phyloP scores from a whole-genome alignment of 179 eudicot genomes.

The Drosera spatulata region DNA sequence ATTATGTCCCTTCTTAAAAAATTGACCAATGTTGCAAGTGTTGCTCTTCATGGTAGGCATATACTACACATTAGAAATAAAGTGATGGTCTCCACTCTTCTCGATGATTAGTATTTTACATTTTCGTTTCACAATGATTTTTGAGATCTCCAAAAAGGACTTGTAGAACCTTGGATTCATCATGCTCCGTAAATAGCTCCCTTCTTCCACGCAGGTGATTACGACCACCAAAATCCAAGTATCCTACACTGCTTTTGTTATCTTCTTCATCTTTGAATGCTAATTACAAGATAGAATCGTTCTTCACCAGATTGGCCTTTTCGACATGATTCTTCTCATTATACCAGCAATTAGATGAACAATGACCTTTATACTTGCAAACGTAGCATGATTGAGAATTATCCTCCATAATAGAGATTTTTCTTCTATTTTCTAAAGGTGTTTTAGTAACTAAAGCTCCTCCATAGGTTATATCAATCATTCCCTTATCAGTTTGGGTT shows the following conservation, averaged over 20 bases:
- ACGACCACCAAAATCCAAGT: conserved; percentile 1
- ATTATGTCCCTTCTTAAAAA: neutral
- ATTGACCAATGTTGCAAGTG: neutral
- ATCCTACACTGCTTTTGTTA: neutral
- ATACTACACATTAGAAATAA: neutral
- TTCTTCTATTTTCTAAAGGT: too few relatives aligned
- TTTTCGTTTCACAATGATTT: neutral
- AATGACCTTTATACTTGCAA: conserved; percentile 1
- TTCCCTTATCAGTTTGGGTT: too few relatives aligned
- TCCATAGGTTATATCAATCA: too few relatives aligned
- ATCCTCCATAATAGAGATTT: too few relatives aligned
- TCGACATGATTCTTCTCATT: neutral
- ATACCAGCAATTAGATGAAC: neutral
- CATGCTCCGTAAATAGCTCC: neutral
- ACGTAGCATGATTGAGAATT: neutral
- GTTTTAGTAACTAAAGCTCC: too few relatives aligned
- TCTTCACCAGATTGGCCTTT: neutral
- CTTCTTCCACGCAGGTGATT: conserved; percentile 2
- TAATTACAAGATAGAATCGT: neutral
- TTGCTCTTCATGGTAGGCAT: neutral
- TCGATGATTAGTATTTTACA: neutral
- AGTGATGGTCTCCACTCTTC: neutral
- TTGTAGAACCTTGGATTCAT: neutral
- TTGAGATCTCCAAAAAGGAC: conserved; percentile 1
- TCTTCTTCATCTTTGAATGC: neutral